Percentiles rank a stretch among this genome's conserved stretches.
Conservation (phyloP, 306 rosid genomes). For the Dalbergia cochinchinensis region DNA sequence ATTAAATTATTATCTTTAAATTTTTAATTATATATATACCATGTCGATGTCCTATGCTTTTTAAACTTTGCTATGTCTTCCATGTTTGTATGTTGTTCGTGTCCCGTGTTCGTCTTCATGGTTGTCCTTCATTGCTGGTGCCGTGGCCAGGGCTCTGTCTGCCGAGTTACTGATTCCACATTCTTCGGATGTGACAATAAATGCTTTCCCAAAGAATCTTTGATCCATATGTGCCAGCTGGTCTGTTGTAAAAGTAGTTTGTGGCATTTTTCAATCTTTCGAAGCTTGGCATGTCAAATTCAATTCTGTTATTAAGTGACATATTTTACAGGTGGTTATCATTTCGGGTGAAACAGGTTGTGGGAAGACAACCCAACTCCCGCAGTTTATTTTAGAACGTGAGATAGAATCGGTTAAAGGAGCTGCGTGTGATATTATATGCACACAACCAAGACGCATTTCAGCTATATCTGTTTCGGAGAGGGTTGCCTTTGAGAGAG, state of each 20-base stretch:
- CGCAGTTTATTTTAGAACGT: conserved; percentile 92
- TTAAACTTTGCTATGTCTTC: no score
- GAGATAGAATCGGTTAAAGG: conserved; percentile 79
- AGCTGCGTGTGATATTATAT: conserved; percentile 83
- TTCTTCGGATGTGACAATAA: neutral
- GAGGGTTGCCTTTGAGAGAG: conserved; percentile 92
- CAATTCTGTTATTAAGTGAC: conserved; percentile 13
- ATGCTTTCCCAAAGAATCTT: neutral
- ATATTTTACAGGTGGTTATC: conserved; percentile 69
- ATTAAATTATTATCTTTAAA: no score
- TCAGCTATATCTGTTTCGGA: conserved; percentile 98
- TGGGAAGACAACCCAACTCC: conserved; percentile 99
- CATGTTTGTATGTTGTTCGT: no score
- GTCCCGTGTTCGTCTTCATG: no score
- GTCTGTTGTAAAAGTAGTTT: conserved; percentile 31
- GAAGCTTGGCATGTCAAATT: conserved; percentile 16
- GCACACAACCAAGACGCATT: conserved; percentile 97
- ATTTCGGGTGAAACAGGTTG: conserved; percentile 98
- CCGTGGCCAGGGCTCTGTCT: no score
- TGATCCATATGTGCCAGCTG: conserved; percentile 15
- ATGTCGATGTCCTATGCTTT: no score
- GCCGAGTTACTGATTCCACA: no score
- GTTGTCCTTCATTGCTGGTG: no score
- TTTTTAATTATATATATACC: no score
- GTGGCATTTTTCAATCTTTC: conserved; percentile 6